Evolutionary conservation across 2,329 filamentous ascomycete genomes (phyloP).

Genomic region (Xylaria multiplex): DNA sequence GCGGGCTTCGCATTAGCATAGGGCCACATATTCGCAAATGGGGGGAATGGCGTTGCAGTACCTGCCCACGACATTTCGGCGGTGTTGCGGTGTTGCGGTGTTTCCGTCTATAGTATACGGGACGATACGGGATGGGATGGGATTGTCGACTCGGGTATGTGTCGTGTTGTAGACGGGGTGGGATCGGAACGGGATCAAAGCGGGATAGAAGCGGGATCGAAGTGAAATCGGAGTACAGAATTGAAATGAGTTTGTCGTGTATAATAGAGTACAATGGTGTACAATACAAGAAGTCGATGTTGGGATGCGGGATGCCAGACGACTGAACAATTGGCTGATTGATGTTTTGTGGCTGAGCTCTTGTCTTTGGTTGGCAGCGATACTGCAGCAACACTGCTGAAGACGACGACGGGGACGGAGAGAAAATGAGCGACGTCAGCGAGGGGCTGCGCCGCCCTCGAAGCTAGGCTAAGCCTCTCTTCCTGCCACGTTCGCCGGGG

Average conservation of each 20-base stretch:
- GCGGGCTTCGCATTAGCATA: conserved; percentile 30
- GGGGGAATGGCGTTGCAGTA: conserved; percentile 46
- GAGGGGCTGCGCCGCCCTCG: conserved; percentile 35
- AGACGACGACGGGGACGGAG: too few species aligned
- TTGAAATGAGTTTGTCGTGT: too few species aligned
- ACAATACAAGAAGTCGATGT: background rate
- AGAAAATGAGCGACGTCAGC: conserved; percentile 37
- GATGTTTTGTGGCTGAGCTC: conserved; percentile 28
- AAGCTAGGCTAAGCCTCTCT: conserved; percentile 13
- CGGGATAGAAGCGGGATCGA: background rate
- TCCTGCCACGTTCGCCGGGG: background rate
- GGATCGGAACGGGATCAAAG: too few species aligned
- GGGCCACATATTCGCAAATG: background rate
- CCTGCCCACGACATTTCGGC: conserved; percentile 77
- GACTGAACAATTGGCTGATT: conserved; percentile 14
- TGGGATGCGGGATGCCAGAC: background rate
- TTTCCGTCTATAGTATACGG: conserved; percentile 17
- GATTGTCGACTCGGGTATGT: too few species aligned
- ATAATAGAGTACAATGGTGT: too few species aligned
- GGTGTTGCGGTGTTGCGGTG: conserved; percentile 43
- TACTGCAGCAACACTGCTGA: too few species aligned
- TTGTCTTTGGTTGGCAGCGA: too few species aligned
- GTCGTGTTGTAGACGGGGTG: background rate
- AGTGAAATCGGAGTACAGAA: background rate
- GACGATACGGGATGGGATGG: background rate